Conservation (phyloP, 2,329 filamentous ascomycete genomes). For the Colletotrichum sp. region DNA sequence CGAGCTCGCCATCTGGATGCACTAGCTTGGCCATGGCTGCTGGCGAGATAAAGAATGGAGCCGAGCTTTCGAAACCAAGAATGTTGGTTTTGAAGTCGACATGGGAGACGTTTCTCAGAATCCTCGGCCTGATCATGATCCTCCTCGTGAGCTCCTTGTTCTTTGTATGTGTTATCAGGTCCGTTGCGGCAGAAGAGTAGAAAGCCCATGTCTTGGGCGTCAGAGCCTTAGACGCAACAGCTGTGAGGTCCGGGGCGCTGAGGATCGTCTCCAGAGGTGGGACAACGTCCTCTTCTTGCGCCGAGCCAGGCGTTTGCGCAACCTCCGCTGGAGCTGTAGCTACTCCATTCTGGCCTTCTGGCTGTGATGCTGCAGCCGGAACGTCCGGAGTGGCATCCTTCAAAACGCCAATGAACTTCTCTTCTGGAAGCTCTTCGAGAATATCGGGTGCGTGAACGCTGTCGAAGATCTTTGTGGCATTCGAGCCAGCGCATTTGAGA, state of each 20-base stretch:
- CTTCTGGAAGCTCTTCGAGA: slow-evolving; percentile 28
- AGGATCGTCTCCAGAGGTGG: slow-evolving; percentile 35
- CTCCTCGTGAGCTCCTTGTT: slow-evolving; percentile 72
- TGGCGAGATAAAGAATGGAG: slow-evolving; percentile 68
- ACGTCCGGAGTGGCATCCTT: slow-evolving; percentile 34
- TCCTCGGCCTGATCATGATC: slow-evolving; percentile 72
- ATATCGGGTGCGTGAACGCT: slow-evolving; percentile 34
- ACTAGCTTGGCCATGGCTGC: slow-evolving; percentile 68
- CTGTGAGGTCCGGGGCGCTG: slow-evolving; percentile 40
- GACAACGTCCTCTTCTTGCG: slow-evolving; percentile 50
- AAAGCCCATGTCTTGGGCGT: slow-evolving; percentile 53
- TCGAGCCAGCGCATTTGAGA: slow-evolving; percentile 37
- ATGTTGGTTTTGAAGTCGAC: slow-evolving; percentile 60
- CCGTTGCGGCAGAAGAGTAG: slow-evolving; percentile 84
- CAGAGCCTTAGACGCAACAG: slow-evolving; percentile 33
- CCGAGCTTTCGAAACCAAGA: slow-evolving; percentile 53
- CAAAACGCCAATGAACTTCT: slow-evolving; percentile 29
- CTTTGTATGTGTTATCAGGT: slow-evolving; percentile 76
- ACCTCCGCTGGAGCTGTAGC: neutral
- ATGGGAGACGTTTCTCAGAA: slow-evolving; percentile 79
- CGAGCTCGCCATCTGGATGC: slow-evolving; percentile 63
- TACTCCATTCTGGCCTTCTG: slow-evolving; percentile 44
- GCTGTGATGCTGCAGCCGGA: slow-evolving; percentile 43
- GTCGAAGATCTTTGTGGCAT: slow-evolving; percentile 38
- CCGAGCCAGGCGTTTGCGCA: slow-evolving; percentile 25